Percentiles rank a stretch among this genome's conserved stretches.
phyloP scores from a whole-genome alignment of 306 rosid genomes.

The Betula pendula region DNA sequence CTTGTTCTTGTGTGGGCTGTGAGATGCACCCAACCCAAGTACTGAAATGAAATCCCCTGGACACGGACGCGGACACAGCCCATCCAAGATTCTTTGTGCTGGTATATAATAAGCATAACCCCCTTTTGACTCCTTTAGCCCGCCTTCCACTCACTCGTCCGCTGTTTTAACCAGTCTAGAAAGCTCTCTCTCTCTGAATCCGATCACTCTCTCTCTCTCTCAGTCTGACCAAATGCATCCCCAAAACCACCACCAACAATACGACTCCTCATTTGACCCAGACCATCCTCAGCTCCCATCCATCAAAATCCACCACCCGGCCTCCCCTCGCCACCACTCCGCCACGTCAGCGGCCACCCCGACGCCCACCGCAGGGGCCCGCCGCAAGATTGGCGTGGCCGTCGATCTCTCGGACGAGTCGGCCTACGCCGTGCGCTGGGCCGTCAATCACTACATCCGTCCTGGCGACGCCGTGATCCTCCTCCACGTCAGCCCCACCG shows the following conservation, averaged over 20 bases:
- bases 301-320: constrained; percentile 88
- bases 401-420: constrained; percentile 96
- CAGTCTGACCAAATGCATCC: constrained; percentile 35
- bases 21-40: too few relatives aligned
- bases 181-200: neutral
- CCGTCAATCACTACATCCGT: constrained; percentile 88
- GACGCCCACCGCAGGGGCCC: constrained; percentile 95
- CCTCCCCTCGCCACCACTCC: constrained; percentile 71
- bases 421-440: constrained; percentile 95
- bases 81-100: too few relatives aligned
- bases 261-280: constrained; percentile 38
- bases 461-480: constrained; percentile 97
- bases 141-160: constrained; percentile 17
- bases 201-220: neutral
- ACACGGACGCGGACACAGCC: too few relatives aligned
- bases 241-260: constrained; percentile 43
- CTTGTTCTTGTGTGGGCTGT: too few relatives aligned
- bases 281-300: constrained; percentile 78
- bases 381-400: constrained; percentile 93
- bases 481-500: constrained; percentile 95
- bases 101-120: too few relatives aligned
- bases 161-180: neutral
- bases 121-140: too few relatives aligned
- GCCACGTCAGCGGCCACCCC: constrained; percentile 51
- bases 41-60: too few relatives aligned